Evolutionary conservation across 2,329 filamentous ascomycete genomes (phyloP).

Genomic region (Geoglossum cookeanum): DNA sequence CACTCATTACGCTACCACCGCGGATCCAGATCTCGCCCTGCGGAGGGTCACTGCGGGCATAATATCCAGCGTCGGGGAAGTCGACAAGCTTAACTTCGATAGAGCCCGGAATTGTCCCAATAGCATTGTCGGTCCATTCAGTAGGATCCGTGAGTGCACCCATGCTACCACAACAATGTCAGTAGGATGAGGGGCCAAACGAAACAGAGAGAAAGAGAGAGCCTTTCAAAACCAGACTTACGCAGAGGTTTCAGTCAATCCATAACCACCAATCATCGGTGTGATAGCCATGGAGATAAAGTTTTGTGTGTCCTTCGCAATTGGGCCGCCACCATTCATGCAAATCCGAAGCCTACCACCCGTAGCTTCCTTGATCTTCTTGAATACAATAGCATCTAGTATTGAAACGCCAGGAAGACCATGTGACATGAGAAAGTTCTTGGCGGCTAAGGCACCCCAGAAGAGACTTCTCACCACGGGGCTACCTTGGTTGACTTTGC

Average conservation of each 20-base stretch:
- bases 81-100: slow-evolving; percentile 87
- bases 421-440: slow-evolving; percentile 37
- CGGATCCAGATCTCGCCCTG: slow-evolving; percentile 89
- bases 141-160: slow-evolving; percentile 67
- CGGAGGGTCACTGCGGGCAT: slow-evolving; percentile 50
- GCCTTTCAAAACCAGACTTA: slow-evolving; percentile 7
- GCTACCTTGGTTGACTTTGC: slow-evolving; percentile 54
- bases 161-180: slow-evolving; percentile 29
- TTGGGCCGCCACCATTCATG: slow-evolving; percentile 85
- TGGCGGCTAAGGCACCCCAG: slow-evolving; percentile 43
- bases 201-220: neutral
- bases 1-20: slow-evolving; percentile 52
- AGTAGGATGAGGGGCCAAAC: slow-evolving; percentile 6
- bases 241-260: slow-evolving; percentile 79
- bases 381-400: slow-evolving; percentile 73
- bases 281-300: slow-evolving; percentile 87
- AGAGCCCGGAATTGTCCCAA: slow-evolving; percentile 59
- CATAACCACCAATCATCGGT: slow-evolving; percentile 89
- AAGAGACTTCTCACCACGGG: slow-evolving; percentile 61
- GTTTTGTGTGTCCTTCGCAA: slow-evolving; percentile 68
- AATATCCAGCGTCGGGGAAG: slow-evolving; percentile 75
- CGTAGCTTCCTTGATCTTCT: slow-evolving; percentile 75
- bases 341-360: slow-evolving; percentile 76
- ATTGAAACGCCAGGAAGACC: slow-evolving; percentile 41
- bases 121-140: slow-evolving; percentile 57